Evolutionary conservation across 768 basidiomycete species (phyloP), one percentile per base, ranked within the genome.

Genomic region (Guyanaporus albipodus): DNA sequence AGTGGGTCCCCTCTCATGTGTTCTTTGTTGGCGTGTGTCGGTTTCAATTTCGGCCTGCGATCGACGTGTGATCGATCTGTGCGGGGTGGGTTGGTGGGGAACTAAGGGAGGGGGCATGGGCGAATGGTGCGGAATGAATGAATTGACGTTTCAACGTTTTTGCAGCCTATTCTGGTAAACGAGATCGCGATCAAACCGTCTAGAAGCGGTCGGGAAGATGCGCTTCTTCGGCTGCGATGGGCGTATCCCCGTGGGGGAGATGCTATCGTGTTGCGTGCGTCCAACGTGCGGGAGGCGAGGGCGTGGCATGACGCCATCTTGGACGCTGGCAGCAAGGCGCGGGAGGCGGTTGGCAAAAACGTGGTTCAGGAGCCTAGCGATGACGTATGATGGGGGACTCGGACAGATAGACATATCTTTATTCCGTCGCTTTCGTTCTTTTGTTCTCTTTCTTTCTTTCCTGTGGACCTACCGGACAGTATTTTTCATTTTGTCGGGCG

Each of bases 211-310:
- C 66, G 73, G 73, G 89, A 91, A 54, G 82, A 88, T 60, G 56
- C 73, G n/a, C 62, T 75, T 4, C 83, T 94, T 71, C 76, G 80
- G 45, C 64, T 93, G 11, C 70, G 73, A 12, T 67, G 87, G 44
- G 73, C 81, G 3, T 87, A 85, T 62, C 81, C 82, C 29, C 76
- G 86, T 38, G 87, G 87, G 27, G 88, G 87, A 2, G 85, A 91
- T 48, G 73, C 74, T 6, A 76, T 92, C 35, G 66, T 68, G 15
- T 65, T 91, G 42, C 76, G 78, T 33, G 81, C 85, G 0, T 59
- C 68, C 4, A 83, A 76, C 18, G 67, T 73, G 0, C 72, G 82
- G 6, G 84, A 88, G 32, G 80, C 83, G 46, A 75, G 79, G 52
- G 52, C 58, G 1, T 81, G 79, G 79, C 67, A 70, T 52, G 65